Evolutionary conservation across 1,284 basidiomycete species (phyloP), one percentile per base, ranked within the genome.

Genomic region (Ganoderma multipileum): DNA sequence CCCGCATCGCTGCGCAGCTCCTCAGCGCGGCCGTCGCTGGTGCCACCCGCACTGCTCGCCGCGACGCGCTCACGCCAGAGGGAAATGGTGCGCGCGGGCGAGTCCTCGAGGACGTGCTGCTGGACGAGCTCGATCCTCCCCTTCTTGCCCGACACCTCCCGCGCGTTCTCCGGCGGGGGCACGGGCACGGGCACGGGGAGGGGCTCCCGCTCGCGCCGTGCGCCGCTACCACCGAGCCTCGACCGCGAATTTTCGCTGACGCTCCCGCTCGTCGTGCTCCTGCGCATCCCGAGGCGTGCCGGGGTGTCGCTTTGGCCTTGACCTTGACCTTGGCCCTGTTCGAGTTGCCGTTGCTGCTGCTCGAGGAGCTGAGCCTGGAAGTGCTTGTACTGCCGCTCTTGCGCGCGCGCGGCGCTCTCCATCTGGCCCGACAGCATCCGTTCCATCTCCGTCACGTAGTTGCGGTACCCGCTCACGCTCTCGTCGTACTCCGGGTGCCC

Each of bases 401-500:
- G 65, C 60, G 72, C 60, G 28, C 66, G 68, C 16, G 69, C 72
- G 16, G 62, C 69, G 62, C 71, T 78, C 63, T 81, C 75, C 58
- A 78, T 78, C 57, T 80, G 78, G 55, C 77, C 80, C 41, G 79
- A 77, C 61, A 86, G 81, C 69, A 84, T 82, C 72, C 80, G 79
- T 67, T 85, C 83, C 73, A 87, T 81, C 73, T 85, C 86, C 44
- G 81, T 79, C 73, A 85, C 82, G 72, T 85, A 86, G 64, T 80
- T 79, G 55, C 80, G 80, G 68, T 84, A 79, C 80, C 62, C 82
- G 80, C 73, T 76, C 47, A 81, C 76, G 39, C 77, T 69, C 57
- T 76, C 78, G 62, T 79, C 77, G 70, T 78, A 78, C 67, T 79
- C 79, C 54, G 72, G 78, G 58, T 76, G 75, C 33, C 73, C 72